Evolutionary conservation across 2,329 filamentous ascomycete species (phyloP).

Genomic region (Sporothrix protearum): DNA sequence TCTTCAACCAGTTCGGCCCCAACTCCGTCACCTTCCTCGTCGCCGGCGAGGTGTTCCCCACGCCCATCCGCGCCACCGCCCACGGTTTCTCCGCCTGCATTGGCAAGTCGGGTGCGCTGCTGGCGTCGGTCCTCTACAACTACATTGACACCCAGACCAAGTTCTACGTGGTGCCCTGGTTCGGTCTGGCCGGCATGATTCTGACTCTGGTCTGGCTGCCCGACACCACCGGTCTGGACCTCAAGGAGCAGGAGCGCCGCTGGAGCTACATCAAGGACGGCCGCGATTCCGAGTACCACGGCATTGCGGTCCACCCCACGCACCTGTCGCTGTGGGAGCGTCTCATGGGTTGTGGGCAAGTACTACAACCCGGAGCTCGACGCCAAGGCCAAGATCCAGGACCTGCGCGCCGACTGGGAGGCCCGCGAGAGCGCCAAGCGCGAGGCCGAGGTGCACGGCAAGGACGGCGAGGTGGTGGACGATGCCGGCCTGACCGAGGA

Average conservation of each 20-base stretch:
- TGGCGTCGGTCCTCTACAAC: slow-evolving; percentile 87
- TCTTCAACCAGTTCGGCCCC: slow-evolving; percentile 98
- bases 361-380: slow-evolving; percentile 79
- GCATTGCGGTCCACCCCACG: slow-evolving; percentile 83
- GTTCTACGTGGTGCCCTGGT: slow-evolving; percentile 94
- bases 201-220: slow-evolving; percentile 83
- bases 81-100: slow-evolving; percentile 92
- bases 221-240: slow-evolving; percentile 93
- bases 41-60: slow-evolving; percentile 94
- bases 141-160: slow-evolving; percentile 83
- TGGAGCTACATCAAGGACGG: slow-evolving; percentile 84
- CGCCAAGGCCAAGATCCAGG: slow-evolving; percentile 77
- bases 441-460: slow-evolving; percentile 47
- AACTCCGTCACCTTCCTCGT: slow-evolving; percentile 96
- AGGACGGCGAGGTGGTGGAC: slow-evolving; percentile 36
- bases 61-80: slow-evolving; percentile 84
- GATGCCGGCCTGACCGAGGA: slow-evolving; percentile 52
- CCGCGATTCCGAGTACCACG: slow-evolving; percentile 79
- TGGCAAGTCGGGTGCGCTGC: slow-evolving; percentile 83
- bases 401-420: slow-evolving; percentile 68
- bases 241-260: slow-evolving; percentile 94
- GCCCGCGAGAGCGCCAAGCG: slow-evolving; percentile 46
- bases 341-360: slow-evolving; percentile 70
- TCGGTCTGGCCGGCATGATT: slow-evolving; percentile 80
- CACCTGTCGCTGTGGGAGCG: slow-evolving; percentile 90